Conservation (phyloP, 2,329 filamentous ascomycete species). For the Arthroderma sp. region DNA sequence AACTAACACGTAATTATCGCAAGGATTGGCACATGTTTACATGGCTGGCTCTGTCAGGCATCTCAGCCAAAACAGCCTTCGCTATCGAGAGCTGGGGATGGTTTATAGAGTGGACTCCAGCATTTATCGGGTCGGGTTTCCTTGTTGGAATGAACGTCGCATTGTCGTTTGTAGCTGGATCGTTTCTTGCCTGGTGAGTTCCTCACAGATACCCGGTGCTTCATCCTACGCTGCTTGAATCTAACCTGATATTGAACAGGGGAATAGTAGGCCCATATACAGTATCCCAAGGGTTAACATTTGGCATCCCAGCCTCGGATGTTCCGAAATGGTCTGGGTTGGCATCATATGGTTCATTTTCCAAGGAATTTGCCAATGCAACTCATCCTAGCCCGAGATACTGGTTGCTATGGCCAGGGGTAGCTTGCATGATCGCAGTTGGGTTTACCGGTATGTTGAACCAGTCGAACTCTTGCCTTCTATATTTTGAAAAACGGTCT, state of each 20-base stretch:
- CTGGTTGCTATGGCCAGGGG: slow-evolving; percentile 38
- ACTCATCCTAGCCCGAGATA: slow-evolving; percentile 34
- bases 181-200: slow-evolving; percentile 38
- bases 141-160: slow-evolving; percentile 47
- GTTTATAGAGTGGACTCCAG: slow-evolving; percentile 47
- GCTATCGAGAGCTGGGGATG: slow-evolving; percentile 46
- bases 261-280: slow-evolving; percentile 45
- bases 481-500: background rate
- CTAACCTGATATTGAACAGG: slow-evolving; percentile 9
- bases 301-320: slow-evolving; percentile 22
- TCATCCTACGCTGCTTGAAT: no score
- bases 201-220: slow-evolving; percentile 11
- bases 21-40: slow-evolving; percentile 41
- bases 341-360: slow-evolving; percentile 21
- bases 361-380: slow-evolving; percentile 9
- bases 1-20: background rate
- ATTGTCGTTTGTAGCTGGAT: slow-evolving; percentile 45
- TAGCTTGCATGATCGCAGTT: slow-evolving; percentile 5
- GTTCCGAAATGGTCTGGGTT: slow-evolving; percentile 17
- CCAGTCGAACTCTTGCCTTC: no score
- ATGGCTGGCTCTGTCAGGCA: slow-evolving; percentile 20
- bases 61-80: slow-evolving; percentile 1
- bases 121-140: slow-evolving; percentile 48
- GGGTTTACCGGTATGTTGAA: slow-evolving; percentile 4
- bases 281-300: slow-evolving; percentile 39